Evolutionary conservation across 163 green algal species (phyloP).

Genomic region (Chlorella variabilis): DNA sequence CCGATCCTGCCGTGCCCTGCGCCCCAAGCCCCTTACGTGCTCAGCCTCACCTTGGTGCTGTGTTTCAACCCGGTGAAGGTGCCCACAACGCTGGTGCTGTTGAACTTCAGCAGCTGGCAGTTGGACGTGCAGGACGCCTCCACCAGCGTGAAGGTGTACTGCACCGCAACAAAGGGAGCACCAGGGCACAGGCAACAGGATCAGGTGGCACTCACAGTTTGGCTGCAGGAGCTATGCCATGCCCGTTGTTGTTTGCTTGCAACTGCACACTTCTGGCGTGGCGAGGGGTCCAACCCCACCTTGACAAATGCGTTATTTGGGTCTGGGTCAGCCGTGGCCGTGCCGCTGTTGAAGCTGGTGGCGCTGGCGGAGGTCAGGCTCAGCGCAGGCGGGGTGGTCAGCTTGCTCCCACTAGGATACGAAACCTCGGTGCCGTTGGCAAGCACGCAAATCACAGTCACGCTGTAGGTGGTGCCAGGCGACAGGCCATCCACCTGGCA

Average conservation of each 20-base stretch:
- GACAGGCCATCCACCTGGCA: background rate
- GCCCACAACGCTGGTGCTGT: background rate
- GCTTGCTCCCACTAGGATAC: background rate
- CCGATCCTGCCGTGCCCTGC: no score
- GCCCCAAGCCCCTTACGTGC: no score
- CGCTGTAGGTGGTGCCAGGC: background rate
- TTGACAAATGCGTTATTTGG: background rate
- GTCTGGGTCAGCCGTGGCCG: background rate
- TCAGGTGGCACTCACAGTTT: no score
- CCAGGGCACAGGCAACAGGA: no score
- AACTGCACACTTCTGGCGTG: no score
- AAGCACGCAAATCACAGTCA: background rate
- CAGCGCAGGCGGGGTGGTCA: background rate
- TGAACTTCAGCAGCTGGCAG: background rate
- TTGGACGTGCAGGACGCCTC: background rate
- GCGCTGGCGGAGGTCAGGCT: background rate
- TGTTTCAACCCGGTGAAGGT: background rate
- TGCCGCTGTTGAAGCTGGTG: background rate
- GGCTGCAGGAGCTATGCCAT: no score
- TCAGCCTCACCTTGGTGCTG: background rate
- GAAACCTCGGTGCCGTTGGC: background rate
- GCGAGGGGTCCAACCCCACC: no score
- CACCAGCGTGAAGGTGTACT: conserved; percentile 1
- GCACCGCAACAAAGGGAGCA: background rate
- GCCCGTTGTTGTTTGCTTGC: no score